phyloP scores from a whole-genome alignment of 805 yeast species.

The Blastobotrys terrestris region DNA sequence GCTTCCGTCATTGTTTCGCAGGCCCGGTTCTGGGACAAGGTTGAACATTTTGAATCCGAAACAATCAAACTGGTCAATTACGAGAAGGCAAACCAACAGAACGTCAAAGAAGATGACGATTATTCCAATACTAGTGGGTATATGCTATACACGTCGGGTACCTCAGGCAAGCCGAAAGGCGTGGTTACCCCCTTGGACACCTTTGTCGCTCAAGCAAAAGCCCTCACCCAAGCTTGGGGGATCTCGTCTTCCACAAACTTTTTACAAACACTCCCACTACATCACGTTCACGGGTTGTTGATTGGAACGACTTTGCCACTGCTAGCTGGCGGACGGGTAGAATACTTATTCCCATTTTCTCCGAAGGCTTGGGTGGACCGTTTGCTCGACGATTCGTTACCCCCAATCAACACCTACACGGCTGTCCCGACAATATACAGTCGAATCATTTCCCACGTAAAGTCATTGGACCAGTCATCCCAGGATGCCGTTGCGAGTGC shows the following conservation, averaged over 20 bases:
- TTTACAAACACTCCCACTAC: conserved; percentile 31
- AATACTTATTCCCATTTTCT: conserved; percentile 28
- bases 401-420: conserved; percentile 28
- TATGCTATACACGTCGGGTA: conserved; percentile 32
- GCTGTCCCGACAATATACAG: conserved; percentile 33
- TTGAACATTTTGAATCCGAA: conserved; percentile 15
- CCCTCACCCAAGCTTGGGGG: conserved; percentile 29
- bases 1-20: conserved; percentile 27
- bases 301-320: conserved; percentile 30
- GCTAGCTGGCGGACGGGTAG: conserved; percentile 28
- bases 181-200: conserved; percentile 30
- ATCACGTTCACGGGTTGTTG: conserved; percentile 32
- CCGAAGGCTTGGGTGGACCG: conserved; percentile 22
- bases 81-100: conserved; percentile 9
- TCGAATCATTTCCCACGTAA: conserved; percentile 20
- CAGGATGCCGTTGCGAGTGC: conserved; percentile 16
- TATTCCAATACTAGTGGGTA: conserved; percentile 21
- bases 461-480: conserved; percentile 14
- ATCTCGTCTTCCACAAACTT: conserved; percentile 23
- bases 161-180: conserved; percentile 32
- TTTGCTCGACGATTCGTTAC: conserved; percentile 18
- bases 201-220: conserved; percentile 27
- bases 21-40: conserved; percentile 22
- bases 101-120: neutral
- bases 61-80: conserved; percentile 17